Base-by-base conservation (phyloP, 495 filamentous ascomycete species). In the Apiosordaria backusii region DNA sequence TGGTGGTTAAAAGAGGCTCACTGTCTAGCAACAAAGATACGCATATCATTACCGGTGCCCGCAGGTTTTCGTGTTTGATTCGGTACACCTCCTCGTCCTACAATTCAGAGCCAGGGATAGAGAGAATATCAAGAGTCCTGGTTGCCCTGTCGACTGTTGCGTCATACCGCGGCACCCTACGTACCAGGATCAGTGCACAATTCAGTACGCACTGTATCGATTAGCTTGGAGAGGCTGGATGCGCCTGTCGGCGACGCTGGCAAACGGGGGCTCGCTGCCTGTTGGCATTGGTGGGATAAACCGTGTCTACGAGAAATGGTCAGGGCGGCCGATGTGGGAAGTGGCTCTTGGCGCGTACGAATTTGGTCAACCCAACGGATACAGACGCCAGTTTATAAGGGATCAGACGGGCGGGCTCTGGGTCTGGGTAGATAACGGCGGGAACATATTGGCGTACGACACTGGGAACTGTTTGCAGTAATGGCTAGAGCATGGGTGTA, bases 191-290 rank as follows among this genome's bases (percentile, higher is more conserved):
- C 19, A 62, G 26, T 62, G 40, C 18, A 62, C 35, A 15, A 62
- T 62, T 50, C 3, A 62, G 26, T 62, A 62, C 60, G 60, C 40
- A 52, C 60, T 62, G 19, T 62, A 62, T 50, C 60, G 60, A 62
- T 62, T 62, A 24, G 60, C 60, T 62, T 62, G 40, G 60, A 62
- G 60, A 52, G 60, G 35, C 35, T 62, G 40, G 60, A 62, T 62
- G 22, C 60, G 40, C 52, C 60, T 62, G 45, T 62, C 35, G 19
- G 60, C 40, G 22, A 50, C 60, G 60, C 26, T 52, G 21, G 60
- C 60, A 52, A 52, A 62, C 1, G 22, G 22, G 60, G 60, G 60
- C 26, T 62, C 40, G 60, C 19, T 62, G 40, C 23, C 19, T 3
- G 19, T 62, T 52, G 16, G 35, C 52, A 23, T 62, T 62, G 40